These are phyloP conservation scores for Pseudogymnoascus sp. DNA, from an alignment of 2,329 filamentous ascomycete genomes.

Conservation along the genomic window DNA sequence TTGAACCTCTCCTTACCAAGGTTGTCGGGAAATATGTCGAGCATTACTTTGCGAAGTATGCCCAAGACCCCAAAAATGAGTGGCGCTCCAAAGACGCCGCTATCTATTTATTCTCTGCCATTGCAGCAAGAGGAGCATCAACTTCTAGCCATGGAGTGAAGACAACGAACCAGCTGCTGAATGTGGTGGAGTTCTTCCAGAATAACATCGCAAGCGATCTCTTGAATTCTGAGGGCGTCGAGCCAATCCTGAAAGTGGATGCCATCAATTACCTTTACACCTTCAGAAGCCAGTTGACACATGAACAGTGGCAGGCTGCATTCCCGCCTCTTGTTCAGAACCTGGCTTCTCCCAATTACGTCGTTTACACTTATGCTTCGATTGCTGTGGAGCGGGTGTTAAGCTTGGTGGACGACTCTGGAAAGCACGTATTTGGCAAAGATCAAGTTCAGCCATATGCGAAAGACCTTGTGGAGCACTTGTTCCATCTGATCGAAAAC, in stretches of 20 bases:
- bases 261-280: constrained; percentile 97
- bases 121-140: constrained; percentile 83
- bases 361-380: constrained; percentile 94
- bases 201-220: constrained; percentile 87
- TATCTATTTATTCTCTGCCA: constrained; percentile 91
- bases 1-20: constrained; percentile 73
- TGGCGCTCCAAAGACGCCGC: constrained; percentile 98
- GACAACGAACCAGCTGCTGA: constrained; percentile 76
- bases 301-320: constrained; percentile 83
- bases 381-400: constrained; percentile 93
- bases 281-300: constrained; percentile 89
- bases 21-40: constrained; percentile 84
- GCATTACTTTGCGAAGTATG: constrained; percentile 70
- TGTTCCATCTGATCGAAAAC: constrained; percentile 86
- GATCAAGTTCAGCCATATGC: constrained; percentile 72
- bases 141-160: constrained; percentile 86
- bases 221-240: constrained; percentile 56
- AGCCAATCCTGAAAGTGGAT: constrained; percentile 90
- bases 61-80: constrained; percentile 58
- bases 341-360: constrained; percentile 81
- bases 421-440: constrained; percentile 71
- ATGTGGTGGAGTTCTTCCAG: constrained; percentile 92
- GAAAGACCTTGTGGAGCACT: constrained; percentile 77
- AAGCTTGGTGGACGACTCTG: constrained; percentile 68
- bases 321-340: constrained; percentile 89